Evolutionary conservation across 2,329 filamentous ascomycete genomes (phyloP).

Genomic region (Amauroascus niger): DNA sequence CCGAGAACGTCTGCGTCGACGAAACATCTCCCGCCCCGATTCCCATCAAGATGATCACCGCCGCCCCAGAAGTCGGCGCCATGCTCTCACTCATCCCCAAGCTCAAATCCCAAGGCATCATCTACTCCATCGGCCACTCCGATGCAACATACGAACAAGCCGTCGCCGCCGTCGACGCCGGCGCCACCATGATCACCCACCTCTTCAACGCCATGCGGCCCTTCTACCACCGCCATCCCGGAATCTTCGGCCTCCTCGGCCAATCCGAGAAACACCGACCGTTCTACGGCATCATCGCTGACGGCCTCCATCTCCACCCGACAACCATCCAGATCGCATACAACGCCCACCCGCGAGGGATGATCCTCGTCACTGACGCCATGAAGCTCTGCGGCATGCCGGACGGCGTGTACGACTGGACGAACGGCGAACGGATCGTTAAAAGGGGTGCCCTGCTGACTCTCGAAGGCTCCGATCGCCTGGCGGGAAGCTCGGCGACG

Average conservation of each 20-base stretch:
- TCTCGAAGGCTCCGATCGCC: slow-evolving; percentile 66
- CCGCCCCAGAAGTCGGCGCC: slow-evolving; percentile 68
- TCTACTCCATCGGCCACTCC: slow-evolving; percentile 75
- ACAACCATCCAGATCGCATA: slow-evolving; percentile 83
- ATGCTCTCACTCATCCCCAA: slow-evolving; percentile 61
- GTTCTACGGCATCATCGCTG: slow-evolving; percentile 80
- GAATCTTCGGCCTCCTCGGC: slow-evolving; percentile 77
- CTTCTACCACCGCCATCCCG: slow-evolving; percentile 81
- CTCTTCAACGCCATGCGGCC: slow-evolving; percentile 91
- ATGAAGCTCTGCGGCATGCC: slow-evolving; percentile 79
- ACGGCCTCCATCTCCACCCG: slow-evolving; percentile 82
- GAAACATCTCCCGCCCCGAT: slow-evolving; percentile 9
- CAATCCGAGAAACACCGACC: slow-evolving; percentile 50
- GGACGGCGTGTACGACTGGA: slow-evolving; percentile 79
- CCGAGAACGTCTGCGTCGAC: slow-evolving; percentile 48
- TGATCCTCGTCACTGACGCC: slow-evolving; percentile 84
- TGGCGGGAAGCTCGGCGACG: slow-evolving; percentile 56
- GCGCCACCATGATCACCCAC: slow-evolving; percentile 83
- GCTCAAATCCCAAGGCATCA: slow-evolving; percentile 55
- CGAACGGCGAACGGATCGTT: slow-evolving; percentile 55
- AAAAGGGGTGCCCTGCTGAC: slow-evolving; percentile 59
- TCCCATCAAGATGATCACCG: slow-evolving; percentile 67
- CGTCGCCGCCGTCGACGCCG: slow-evolving; percentile 57
- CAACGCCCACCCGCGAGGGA: slow-evolving; percentile 71
- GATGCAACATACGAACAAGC: slow-evolving; percentile 81